phyloP scores from a whole-genome alignment of 2,329 filamentous ascomycete species.

The Lachnellula occidentalis region DNA sequence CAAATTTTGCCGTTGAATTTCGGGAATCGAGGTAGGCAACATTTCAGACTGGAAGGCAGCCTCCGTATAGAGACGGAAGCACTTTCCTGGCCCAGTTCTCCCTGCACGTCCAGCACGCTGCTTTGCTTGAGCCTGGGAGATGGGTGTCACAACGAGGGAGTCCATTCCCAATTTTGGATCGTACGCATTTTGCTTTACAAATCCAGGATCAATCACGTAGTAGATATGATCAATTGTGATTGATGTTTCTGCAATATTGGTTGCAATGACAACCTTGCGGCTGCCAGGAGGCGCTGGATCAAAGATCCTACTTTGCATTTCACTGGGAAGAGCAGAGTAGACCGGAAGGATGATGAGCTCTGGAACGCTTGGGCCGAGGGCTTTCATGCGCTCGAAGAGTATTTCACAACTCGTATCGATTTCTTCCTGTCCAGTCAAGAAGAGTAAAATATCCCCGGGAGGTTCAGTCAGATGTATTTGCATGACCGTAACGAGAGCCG shows the following conservation, averaged over 20 bases:
- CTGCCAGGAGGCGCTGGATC: constrained; percentile 82
- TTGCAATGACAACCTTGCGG: constrained; percentile 94
- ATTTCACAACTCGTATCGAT: constrained; percentile 95
- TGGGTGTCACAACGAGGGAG: constrained; percentile 88
- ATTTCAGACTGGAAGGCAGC: constrained; percentile 94
- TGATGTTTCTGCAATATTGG: constrained; percentile 96
- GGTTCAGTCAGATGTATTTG: constrained; percentile 94
- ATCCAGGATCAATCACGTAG: constrained; percentile 94
- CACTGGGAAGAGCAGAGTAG: constrained; percentile 88
- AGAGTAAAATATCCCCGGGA: constrained; percentile 88
- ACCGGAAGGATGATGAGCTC: constrained; percentile 91
- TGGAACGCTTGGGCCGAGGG: constrained; percentile 81
- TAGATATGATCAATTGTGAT: constrained; percentile 98
- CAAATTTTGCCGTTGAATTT: constrained; percentile 92
- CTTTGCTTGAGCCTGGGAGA: constrained; percentile 94
- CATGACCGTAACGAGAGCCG: constrained; percentile 94
- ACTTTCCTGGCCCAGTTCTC: constrained; percentile 91
- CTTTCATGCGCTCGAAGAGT: constrained; percentile 92
- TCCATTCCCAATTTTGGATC: constrained; percentile 98
- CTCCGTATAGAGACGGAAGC: constrained; percentile 93
- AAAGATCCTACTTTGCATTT: constrained; percentile 92
- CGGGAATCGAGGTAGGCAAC: constrained; percentile 91
- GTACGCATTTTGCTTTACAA: constrained; percentile 96
- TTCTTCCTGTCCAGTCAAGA: constrained; percentile 95
- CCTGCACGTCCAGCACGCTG: constrained; percentile 90